Base-by-base conservation (phyloP, 2,329 filamentous ascomycete species). In the Polytolypa hystricis region DNA sequence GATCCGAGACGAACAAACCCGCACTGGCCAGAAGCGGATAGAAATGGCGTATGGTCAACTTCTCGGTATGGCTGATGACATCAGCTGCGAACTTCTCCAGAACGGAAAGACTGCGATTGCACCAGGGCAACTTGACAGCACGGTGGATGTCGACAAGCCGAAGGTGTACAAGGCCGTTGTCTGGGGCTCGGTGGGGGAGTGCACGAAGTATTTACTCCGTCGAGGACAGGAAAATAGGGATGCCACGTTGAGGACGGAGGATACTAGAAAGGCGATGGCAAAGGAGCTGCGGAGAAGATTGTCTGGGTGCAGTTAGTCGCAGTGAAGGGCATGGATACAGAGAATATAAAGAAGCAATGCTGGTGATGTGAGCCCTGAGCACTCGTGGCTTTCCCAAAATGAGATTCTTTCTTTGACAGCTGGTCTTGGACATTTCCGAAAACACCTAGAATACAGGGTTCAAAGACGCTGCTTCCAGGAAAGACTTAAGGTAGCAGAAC, bases 121-220 rank as follows among this genome's bases (percentile, higher is more conserved):
- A 32, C 40, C 47, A 18, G 49, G 49, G 20, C n/a, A n/a, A n/a
- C n/a, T n/a, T n/a, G n/a, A n/a, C n/a, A n/a, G n/a, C n/a, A 50
- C 15, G 20, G 37, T 25, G 2, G 36, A 49, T 16, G 46, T 45
- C 8, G 61, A 67, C 33, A 46, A 51, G n/a, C 66, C 66, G 20
- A 62, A 58, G 42, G 65, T 67, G 5, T 70, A 67, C 51, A 75
- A 76, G 55, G 67, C 65, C 45, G 61, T 70, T 38, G 64, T 69
- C 12, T 75, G 71, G 71, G 72, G 71, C 1, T 67, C 58, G 4
- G 67, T 71, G 46, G 60, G 58, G 4, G 84, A 94, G 64, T 93
- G 86, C 59, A 77, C 93, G 46, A 81, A 84, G 63, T 93, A 80
- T 54, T 57, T 80, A 36, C 53, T 73, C 23, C 54, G 72, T 31